Evolutionary conservation across 1,139 yeast species (phyloP), one percentile per base, ranked within the genome.

Genomic region (Yamadazyma triangularis): DNA sequence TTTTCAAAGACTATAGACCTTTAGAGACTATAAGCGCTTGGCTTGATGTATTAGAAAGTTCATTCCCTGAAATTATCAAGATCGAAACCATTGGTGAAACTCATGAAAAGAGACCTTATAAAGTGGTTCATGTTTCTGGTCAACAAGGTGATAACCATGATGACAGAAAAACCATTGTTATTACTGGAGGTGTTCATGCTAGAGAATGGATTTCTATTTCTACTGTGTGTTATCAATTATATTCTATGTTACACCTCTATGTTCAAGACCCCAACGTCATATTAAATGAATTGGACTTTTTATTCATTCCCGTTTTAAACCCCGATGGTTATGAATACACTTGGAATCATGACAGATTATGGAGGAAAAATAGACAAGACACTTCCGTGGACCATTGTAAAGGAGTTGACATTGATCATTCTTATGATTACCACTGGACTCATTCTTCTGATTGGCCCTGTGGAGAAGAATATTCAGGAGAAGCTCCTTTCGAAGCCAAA

Each of bases 281-380:
- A n/a, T 51, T 65, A 31, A 44, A 53, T 9, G 42, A 60, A 15
- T 58, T 86, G 40, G 91, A 86, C 50, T 84, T 85, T 48, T 53
- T 84, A 23, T 77, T 87, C 41, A 68, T 87, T 25, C 96, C 96
- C 0, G 84, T 86, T 8, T 70, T 79, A 56, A 88, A 88, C 50
- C 96, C 96, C 0, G 96, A 88, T 55, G 96, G 96, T 0, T 88
- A 88, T 51, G 87, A 65, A 10, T 82, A 82, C 51, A 70, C 94
- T 2, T 88, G 96, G 95, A 68, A 65, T 4, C 51, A 61, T 23
- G 95, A 88, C 51, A 64, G 96, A 34, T 63, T 88, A 40, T 88
- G 96, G 96, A 66, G 94, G 29, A 88, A 88, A 53, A 88, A 86
- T 56, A 71, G 95, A 39, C 96, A 88, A 56, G 73, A 74, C 32